A percentile compares a stretch with the other conserved stretches of the same genome.
These are phyloP conservation scores for Entomortierella lignicola DNA, from an alignment of 192 early-diverging fungal genomes.

Conservation along the genomic window DNA sequence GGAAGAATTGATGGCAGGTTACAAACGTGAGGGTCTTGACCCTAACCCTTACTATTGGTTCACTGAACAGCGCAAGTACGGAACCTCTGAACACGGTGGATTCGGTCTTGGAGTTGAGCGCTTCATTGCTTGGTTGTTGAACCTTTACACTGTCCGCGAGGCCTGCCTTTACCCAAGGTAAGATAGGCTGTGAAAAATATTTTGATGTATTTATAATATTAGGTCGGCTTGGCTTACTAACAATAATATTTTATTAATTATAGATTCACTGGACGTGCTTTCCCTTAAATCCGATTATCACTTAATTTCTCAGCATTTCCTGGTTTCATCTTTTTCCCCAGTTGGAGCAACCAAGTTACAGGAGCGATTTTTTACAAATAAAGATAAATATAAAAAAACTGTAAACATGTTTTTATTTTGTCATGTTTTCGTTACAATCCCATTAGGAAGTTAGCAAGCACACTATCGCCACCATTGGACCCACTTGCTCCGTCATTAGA, in stretches of 20 bases:
- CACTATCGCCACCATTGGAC: conserved; percentile 27
- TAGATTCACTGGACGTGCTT: conserved; percentile 55
- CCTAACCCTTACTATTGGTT: conserved; percentile 98
- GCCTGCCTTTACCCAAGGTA: conserved; percentile 92
- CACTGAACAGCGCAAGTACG: conserved; percentile 99
- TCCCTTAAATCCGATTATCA: conserved; percentile 36
- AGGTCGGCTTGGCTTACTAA: neutral
- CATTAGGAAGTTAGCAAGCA: conserved; percentile 45
- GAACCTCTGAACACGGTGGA: conserved; percentile 95
- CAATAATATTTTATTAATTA: neutral
- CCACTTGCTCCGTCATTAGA: conserved; percentile 2
- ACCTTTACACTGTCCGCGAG: conserved; percentile 91
- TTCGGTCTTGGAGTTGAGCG: conserved; percentile 98
- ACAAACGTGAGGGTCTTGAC: conserved; percentile 90
- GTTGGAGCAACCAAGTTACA: too few species aligned
- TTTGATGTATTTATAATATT: neutral
- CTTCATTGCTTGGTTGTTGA: conserved; percentile 96
- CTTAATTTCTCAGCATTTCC: neutral
- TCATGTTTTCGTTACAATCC: conserved; percentile 23
- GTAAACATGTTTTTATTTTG: neutral
- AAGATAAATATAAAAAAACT: conserved; percentile 1
- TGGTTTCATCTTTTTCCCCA: neutral
- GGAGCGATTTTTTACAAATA: too few species aligned
- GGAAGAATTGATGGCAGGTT: conserved; percentile 82
- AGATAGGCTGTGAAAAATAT: neutral